Conservation (phyloP, 83 land plant genomes). For the Picea mariana region DNA sequence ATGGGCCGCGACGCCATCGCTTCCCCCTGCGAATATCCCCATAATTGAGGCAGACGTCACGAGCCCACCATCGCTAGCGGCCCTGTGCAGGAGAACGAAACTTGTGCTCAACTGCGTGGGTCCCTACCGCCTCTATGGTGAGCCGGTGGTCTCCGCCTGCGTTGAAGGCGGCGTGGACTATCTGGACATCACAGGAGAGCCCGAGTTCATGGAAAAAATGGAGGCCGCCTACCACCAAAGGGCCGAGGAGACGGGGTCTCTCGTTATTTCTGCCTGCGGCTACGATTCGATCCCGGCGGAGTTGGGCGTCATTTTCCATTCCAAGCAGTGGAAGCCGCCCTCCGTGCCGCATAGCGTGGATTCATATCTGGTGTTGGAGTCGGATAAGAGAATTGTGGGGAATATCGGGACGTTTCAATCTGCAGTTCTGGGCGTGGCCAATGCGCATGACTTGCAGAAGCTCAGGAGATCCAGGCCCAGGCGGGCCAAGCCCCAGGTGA, state of each 20-base stretch:
- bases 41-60: conserved; percentile 60
- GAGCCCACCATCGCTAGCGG: conserved; percentile 50
- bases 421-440: conserved; percentile 80
- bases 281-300: conserved; percentile 95
- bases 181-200: conserved; percentile 93
- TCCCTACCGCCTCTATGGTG: conserved; percentile 80
- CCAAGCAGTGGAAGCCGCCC: conserved; percentile 59
- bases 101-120: conserved; percentile 87
- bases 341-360: conserved; percentile 66
- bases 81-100: conserved; percentile 47
- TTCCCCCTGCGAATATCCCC: conserved; percentile 41
- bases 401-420: conserved; percentile 85
- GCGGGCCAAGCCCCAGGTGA: conserved; percentile 39
- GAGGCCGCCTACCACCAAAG: conserved; percentile 60
- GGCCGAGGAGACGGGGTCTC: conserved; percentile 55
- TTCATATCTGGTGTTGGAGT: conserved; percentile 68
- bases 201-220: conserved; percentile 96
- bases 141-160: conserved; percentile 90
- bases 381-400: conserved; percentile 64
- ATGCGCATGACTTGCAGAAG: conserved; percentile 53
- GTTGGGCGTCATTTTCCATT: conserved; percentile 76
- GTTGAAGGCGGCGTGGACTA: conserved; percentile 86
- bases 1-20: conserved; percentile 64
- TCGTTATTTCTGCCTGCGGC: conserved; percentile 91
- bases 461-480: conserved; percentile 72